Evolutionary conservation across 2,329 filamentous ascomycete species (phyloP).

Genomic region (Niveomyces coronatus): DNA sequence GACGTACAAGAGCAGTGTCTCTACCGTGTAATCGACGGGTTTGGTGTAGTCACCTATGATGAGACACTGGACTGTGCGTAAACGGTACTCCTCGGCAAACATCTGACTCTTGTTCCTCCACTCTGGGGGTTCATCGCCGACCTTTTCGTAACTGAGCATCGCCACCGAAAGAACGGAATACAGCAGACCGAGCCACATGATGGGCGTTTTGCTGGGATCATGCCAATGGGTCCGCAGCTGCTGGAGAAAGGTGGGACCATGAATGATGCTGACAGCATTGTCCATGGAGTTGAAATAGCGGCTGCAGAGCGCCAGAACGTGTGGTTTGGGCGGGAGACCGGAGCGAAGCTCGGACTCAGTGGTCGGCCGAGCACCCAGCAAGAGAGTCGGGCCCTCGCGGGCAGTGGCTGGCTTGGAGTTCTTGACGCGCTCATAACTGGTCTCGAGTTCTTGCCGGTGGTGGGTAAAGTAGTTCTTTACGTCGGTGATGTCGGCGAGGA

Average conservation of each 20-base stretch:
- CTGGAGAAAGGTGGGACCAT: slow-evolving; percentile 76
- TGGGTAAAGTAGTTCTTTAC: slow-evolving; percentile 82
- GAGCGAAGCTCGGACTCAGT: slow-evolving; percentile 69
- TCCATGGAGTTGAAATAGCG: slow-evolving; percentile 84
- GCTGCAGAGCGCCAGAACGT: slow-evolving; percentile 73
- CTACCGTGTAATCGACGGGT: slow-evolving; percentile 63
- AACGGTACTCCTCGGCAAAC: slow-evolving; percentile 52
- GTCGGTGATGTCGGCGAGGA: slow-evolving; percentile 76
- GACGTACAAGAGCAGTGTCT: slow-evolving; percentile 65
- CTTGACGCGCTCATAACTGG: slow-evolving; percentile 66
- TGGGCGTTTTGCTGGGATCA: slow-evolving; percentile 58
- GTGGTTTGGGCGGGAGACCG: slow-evolving; percentile 69
- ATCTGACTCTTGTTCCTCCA: slow-evolving; percentile 58
- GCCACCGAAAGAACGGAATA: slow-evolving; percentile 69
- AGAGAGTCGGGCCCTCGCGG: slow-evolving; percentile 60
- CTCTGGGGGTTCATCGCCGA: slow-evolving; percentile 69
- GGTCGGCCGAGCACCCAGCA: slow-evolving; percentile 65
- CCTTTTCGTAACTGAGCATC: slow-evolving; percentile 68
- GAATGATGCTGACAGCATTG: slow-evolving; percentile 62
- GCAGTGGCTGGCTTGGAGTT: slow-evolving; percentile 52
- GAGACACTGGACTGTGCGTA: slow-evolving; percentile 68
- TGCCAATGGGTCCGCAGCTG: slow-evolving; percentile 58
- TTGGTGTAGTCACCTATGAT: slow-evolving; percentile 68
- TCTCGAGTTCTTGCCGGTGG: slow-evolving; percentile 83
- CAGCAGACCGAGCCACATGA: slow-evolving; percentile 70